Conservation (phyloP, 2,329 filamentous ascomycete genomes). For the Trichoderma oligosporum region DNA sequence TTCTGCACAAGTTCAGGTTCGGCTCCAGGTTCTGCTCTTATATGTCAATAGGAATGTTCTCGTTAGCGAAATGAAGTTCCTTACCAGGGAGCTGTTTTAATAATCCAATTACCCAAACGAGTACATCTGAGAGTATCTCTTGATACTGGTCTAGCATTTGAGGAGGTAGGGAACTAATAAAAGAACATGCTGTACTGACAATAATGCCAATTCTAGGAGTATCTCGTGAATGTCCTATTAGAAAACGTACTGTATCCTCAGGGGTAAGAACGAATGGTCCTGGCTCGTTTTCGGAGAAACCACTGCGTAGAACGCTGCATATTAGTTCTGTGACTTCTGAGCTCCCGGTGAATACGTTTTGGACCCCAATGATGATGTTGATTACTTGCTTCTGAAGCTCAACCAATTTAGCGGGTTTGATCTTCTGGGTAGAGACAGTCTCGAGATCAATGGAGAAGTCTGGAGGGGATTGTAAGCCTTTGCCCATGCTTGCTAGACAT, state of each 20-base stretch:
- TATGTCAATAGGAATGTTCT: not conserved
- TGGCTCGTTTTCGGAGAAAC: constrained; percentile 69
- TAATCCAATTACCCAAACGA: constrained; percentile 61
- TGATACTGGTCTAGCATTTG: constrained; percentile 43
- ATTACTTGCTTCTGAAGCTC: constrained; percentile 47
- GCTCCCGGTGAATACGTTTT: constrained; percentile 52
- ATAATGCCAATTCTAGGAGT: constrained; percentile 65
- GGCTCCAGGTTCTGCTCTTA: constrained; percentile 57
- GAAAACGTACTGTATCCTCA: constrained; percentile 60
- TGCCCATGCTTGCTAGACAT: constrained; percentile 67
- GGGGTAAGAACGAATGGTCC: constrained; percentile 75
- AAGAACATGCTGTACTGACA: constrained; percentile 67
- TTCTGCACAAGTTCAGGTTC: constrained; percentile 71
- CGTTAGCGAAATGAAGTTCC: constrained; percentile 15
- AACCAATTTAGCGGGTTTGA: constrained; percentile 19
- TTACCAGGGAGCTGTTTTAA: constrained; percentile 59
- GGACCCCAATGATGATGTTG: constrained; percentile 45
- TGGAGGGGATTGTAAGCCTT: constrained; percentile 64
- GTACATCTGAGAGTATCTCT: constrained; percentile 47
- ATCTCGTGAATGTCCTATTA: constrained; percentile 55
- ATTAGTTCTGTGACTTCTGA: constrained; percentile 68
- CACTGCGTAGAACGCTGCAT: constrained; percentile 67
- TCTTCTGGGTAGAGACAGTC: constrained; percentile 33
- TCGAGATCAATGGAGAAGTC: constrained; percentile 68
- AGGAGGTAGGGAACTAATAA: constrained; percentile 57